Evolutionary conservation across 768 basidiomycete species (phyloP).

Genomic region (Mycena chlorophos): DNA sequence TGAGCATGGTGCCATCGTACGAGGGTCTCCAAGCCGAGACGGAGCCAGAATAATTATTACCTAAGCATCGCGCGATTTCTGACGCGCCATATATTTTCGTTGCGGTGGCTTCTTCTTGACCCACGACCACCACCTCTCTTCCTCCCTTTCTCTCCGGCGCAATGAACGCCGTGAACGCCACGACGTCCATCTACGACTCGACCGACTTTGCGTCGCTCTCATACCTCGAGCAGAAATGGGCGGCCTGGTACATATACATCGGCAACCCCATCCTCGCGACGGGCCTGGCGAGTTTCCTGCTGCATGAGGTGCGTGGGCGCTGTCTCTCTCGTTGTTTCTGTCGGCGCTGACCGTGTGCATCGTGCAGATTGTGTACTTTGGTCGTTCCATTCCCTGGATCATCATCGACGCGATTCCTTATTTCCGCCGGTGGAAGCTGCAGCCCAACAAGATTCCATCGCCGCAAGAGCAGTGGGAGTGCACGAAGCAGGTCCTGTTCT

Average conservation of each 20-base stretch:
- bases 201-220: conserved; percentile 61
- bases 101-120: not conserved
- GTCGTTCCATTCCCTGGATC: conserved; percentile 92
- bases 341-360: conserved; percentile 1
- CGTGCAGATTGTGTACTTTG: conserved; percentile 89
- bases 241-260: conserved; percentile 80
- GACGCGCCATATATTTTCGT: not conserved
- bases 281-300: conserved; percentile 84
- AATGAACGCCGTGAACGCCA: conserved; percentile 32
- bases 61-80: not conserved
- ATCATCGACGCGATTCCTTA: conserved; percentile 93
- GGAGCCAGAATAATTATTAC: no score
- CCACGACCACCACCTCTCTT: not conserved
- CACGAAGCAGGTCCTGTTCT: conserved; percentile 89
- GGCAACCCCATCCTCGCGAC: conserved; percentile 92
- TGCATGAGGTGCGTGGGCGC: conserved; percentile 79
- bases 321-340: not conserved
- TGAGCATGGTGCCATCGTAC: no score
- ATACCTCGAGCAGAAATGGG: conserved; percentile 82
- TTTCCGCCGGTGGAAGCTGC: conserved; percentile 92
- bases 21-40: no score
- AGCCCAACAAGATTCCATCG: conserved; percentile 82
- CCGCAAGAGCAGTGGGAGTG: conserved; percentile 89
- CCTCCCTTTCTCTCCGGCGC: not conserved
- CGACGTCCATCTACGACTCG: conserved; percentile 36